Evolutionary conservation across 2,329 filamentous ascomycete species (phyloP).

Genomic region (Pezicula neosporulosa): DNA sequence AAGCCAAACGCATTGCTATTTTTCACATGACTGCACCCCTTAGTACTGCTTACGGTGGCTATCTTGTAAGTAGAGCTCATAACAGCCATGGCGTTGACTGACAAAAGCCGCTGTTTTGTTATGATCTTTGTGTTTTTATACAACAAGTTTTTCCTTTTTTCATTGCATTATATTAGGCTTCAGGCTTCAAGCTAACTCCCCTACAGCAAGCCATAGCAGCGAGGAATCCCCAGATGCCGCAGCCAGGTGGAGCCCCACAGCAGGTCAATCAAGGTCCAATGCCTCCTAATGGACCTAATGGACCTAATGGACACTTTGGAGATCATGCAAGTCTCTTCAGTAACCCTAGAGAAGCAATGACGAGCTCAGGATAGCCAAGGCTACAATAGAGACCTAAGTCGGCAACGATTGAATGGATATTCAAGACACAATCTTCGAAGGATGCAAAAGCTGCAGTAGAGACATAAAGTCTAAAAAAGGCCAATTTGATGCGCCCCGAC

Average conservation of each 20-base stretch:
- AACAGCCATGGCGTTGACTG: background rate
- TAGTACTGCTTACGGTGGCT: constrained; percentile 1
- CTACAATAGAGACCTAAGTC: constrained; percentile 85
- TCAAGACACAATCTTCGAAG: constrained; percentile 88
- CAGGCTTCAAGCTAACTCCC: background rate
- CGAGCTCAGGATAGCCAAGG: constrained; percentile 76
- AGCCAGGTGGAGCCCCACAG: constrained; percentile 13
- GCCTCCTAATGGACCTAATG: constrained; percentile 16
- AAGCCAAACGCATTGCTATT: constrained; percentile 2
- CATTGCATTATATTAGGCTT: background rate
- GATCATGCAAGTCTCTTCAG: constrained; percentile 86
- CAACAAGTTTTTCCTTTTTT: background rate
- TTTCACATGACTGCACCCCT: constrained; percentile 4
- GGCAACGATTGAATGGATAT: constrained; percentile 73
- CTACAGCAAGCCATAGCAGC: too few species aligned
- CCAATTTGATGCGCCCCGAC: too few species aligned
- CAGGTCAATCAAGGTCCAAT: constrained; percentile 16
- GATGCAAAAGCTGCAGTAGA: constrained; percentile 76
- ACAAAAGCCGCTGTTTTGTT: constrained; percentile 30
- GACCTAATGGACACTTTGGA: constrained; percentile 42
- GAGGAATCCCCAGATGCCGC: constrained; percentile 12
- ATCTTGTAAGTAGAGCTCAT: background rate
- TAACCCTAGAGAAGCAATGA: constrained; percentile 75
- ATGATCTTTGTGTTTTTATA: too few species aligned
- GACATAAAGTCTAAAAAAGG: too few species aligned